These are phyloP conservation scores for Arabidopsis arenosa DNA, from an alignment of 345 rosid species.

Conservation along the genomic window DNA sequence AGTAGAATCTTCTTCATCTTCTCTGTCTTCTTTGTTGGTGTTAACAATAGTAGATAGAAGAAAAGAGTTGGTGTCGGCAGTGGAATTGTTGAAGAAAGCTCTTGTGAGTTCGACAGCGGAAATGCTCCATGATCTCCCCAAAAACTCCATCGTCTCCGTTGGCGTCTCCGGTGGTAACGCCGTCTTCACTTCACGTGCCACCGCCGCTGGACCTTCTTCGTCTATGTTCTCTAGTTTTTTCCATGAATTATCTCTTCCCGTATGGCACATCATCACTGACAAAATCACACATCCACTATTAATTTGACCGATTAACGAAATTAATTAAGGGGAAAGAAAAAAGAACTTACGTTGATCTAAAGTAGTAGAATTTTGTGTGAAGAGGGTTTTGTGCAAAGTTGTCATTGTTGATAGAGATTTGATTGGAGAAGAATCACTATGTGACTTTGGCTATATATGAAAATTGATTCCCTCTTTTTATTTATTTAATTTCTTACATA, in stretches of 20 bases:
- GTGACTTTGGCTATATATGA: slow-evolving; percentile 42
- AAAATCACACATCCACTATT: neutral
- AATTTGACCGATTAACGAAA: neutral
- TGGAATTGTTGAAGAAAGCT: slow-evolving; percentile 58
- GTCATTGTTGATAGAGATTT: slow-evolving; percentile 46
- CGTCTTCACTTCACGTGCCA: slow-evolving; percentile 48
- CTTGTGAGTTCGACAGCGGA: slow-evolving; percentile 86
- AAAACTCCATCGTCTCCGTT: slow-evolving; percentile 91
- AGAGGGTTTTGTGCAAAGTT: slow-evolving; percentile 44
- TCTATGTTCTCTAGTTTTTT: slow-evolving; percentile 77
- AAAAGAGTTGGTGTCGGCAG: slow-evolving; percentile 38
- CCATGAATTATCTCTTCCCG: slow-evolving; percentile 39
- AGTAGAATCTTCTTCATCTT: slow-evolving; percentile 50
- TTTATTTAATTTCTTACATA: slow-evolving; percentile 13
- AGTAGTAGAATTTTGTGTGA: slow-evolving; percentile 37
- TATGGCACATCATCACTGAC: slow-evolving; percentile 40
- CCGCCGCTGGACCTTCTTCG: slow-evolving; percentile 52
- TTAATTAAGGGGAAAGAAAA: neutral
- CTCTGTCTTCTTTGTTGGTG: slow-evolving; percentile 39
- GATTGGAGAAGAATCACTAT: slow-evolving; percentile 44
- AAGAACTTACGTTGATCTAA: slow-evolving; percentile 38
- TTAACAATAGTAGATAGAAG: slow-evolving; percentile 50
- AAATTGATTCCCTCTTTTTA: slow-evolving; percentile 23
- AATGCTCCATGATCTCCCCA: slow-evolving; percentile 95
- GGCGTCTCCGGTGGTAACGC: slow-evolving; percentile 84